Conservation (phyloP, 495 filamentous ascomycete species). For the Aspergillus biplanus region DNA sequence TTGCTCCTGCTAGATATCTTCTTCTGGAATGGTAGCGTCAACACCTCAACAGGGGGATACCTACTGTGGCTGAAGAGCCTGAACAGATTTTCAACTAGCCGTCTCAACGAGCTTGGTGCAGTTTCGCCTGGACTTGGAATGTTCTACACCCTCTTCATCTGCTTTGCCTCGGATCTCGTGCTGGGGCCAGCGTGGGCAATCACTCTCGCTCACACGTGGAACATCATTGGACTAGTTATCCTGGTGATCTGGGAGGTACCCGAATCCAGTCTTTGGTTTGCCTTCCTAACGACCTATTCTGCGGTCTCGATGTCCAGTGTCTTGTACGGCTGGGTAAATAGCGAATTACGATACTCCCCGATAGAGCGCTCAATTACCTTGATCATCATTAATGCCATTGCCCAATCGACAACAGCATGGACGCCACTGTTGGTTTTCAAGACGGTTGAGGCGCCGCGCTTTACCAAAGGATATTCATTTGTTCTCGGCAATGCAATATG, state of each 20-base stretch:
- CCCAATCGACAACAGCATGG: constrained; percentile 51
- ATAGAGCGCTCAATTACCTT: constrained; percentile 61
- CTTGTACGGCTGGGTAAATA: constrained; percentile 55
- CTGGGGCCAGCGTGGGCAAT: constrained; percentile 49
- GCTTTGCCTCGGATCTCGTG: constrained; percentile 52
- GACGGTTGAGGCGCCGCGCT: constrained; percentile 50
- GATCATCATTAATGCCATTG: constrained; percentile 53
- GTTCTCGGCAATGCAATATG: constrained; percentile 49
- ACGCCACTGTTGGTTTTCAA: constrained; percentile 44
- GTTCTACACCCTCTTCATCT: constrained; percentile 49
- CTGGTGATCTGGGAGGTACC: constrained; percentile 57
- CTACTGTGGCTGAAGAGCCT: constrained; percentile 50
- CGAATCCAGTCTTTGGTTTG: constrained; percentile 52
- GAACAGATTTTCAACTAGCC: constrained; percentile 43
- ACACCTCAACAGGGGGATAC: constrained; percentile 36
- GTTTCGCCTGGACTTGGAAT: constrained; percentile 47
- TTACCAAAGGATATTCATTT: constrained; percentile 53
- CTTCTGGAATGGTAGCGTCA: constrained; percentile 50
- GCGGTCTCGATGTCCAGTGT: constrained; percentile 41
- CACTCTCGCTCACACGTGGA: constrained; percentile 46
- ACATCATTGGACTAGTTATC: constrained; percentile 43
- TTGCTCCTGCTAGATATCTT: constrained; percentile 50
- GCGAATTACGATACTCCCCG: constrained; percentile 51
- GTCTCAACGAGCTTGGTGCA: constrained; percentile 48
- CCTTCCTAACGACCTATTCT: constrained; percentile 42